Conservation (phyloP, 768 basidiomycete genomes). For the Phlegmacium glaucopus region DNA sequence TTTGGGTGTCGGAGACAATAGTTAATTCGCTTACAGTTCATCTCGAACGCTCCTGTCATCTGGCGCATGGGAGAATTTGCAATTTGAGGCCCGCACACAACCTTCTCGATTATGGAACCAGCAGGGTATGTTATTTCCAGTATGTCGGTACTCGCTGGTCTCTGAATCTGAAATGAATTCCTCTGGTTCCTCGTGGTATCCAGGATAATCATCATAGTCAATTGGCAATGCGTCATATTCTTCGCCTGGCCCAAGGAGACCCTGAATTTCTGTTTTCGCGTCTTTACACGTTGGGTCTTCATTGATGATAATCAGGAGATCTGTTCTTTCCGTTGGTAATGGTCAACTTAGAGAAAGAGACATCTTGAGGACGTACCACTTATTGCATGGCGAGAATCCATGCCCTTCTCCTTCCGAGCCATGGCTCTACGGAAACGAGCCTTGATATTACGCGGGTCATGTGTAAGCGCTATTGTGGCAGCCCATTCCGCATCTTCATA, state of each 20-base stretch:
- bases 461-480: constrained; percentile 28
- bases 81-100: constrained; percentile 36
- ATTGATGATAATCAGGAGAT: constrained; percentile 23
- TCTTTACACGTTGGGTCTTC: constrained; percentile 20
- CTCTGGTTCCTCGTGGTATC: constrained; percentile 21
- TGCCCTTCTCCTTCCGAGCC: constrained; percentile 31
- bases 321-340: constrained; percentile 7
- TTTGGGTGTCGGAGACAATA: not conserved
- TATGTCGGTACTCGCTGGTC: constrained; percentile 49
- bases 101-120: constrained; percentile 50
- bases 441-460: constrained; percentile 32
- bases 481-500: constrained; percentile 31
- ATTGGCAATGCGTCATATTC: constrained; percentile 7
- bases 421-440: constrained; percentile 38
- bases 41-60: constrained; percentile 49
- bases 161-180: constrained; percentile 41
- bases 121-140: constrained; percentile 45
- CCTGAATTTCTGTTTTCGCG: constrained; percentile 13
- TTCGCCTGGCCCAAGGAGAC: constrained; percentile 7
- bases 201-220: constrained; percentile 13
- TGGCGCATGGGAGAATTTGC: constrained; percentile 48
- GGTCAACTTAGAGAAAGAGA: not conserved
- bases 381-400: constrained; percentile 22
- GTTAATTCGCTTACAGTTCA: constrained; percentile 34
- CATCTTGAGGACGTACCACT: constrained; percentile 16